These are phyloP conservation scores for Salix dunnii DNA, from an alignment of 345 rosid species.

Conservation along the genomic window DNA sequence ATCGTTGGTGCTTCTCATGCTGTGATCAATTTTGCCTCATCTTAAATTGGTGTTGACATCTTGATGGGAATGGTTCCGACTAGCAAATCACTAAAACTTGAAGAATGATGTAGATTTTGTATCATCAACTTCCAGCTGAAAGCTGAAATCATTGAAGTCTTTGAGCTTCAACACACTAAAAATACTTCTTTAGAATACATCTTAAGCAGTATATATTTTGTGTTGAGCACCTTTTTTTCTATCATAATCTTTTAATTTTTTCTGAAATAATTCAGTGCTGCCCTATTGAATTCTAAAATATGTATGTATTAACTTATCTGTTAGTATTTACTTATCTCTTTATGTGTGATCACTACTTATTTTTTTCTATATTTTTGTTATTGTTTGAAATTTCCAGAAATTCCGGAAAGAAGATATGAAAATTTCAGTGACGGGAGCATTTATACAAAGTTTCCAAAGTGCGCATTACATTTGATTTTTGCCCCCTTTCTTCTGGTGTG, in stretches of 20 bases:
- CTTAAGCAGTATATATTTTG: background rate
- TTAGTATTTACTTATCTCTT: background rate
- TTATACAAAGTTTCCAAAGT: constrained; percentile 35
- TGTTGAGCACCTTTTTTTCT: background rate
- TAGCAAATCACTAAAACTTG: too few species aligned
- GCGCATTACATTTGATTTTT: background rate
- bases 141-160: too few species aligned
- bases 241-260: background rate
- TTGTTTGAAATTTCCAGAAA: constrained; percentile 49
- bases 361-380: background rate
- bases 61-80: too few species aligned
- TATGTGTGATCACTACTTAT: constrained; percentile 4
- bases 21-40: too few species aligned
- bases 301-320: background rate
- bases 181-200: too few species aligned
- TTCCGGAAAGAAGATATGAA: constrained; percentile 89
- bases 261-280: background rate
- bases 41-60: too few species aligned
- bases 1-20: too few species aligned
- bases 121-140: too few species aligned
- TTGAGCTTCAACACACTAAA: too few species aligned
- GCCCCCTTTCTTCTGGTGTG: background rate
- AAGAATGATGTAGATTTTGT: too few species aligned
- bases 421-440: constrained; percentile 83
- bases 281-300: background rate